Percentiles rank a stretch among this genome's conserved stretches.
Evolutionary conservation across 106 monocot genomes (phyloP).

Genomic region (Phalaenopsis equestris): DNA sequence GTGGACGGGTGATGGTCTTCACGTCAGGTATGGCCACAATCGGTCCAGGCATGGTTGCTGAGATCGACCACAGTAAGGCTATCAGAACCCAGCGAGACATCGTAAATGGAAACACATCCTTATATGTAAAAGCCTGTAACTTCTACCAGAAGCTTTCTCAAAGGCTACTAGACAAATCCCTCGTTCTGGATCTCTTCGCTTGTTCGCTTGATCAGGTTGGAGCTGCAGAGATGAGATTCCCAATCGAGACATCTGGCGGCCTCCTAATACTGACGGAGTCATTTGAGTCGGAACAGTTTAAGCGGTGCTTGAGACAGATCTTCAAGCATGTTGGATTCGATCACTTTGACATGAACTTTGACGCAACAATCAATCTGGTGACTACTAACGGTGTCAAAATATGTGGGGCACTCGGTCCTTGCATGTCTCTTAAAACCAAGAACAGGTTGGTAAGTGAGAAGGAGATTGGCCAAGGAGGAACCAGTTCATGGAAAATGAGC

Average conservation of each 20-base stretch:
- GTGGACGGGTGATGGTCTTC: slow-evolving; percentile 86
- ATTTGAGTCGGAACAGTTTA: slow-evolving; percentile 81
- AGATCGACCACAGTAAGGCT: slow-evolving; percentile 53
- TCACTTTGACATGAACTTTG: slow-evolving; percentile 63
- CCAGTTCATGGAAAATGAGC: slow-evolving; percentile 59
- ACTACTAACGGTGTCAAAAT: slow-evolving; percentile 77
- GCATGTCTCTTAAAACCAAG: slow-evolving; percentile 51
- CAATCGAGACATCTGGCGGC: slow-evolving; percentile 78
- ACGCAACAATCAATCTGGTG: slow-evolving; percentile 69
- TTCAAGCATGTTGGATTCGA: slow-evolving; percentile 43
- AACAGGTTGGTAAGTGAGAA: slow-evolving; percentile 56
- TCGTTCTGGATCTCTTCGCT: slow-evolving; percentile 86
- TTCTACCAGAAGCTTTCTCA: slow-evolving; percentile 65
- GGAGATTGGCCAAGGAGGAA: slow-evolving; percentile 73
- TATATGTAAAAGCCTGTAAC: slow-evolving; percentile 33
- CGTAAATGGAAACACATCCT: slow-evolving; percentile 38
- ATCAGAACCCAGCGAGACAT: slow-evolving; percentile 81
- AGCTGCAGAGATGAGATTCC: slow-evolving; percentile 56
- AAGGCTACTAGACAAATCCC: slow-evolving; percentile 43
- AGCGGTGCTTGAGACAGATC: slow-evolving; percentile 54
- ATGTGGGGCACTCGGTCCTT: slow-evolving; percentile 87
- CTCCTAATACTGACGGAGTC: slow-evolving; percentile 77
- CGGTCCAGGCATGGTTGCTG: slow-evolving; percentile 79
- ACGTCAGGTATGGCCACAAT: slow-evolving; percentile 74
- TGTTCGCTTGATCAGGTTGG: slow-evolving; percentile 98